Evolutionary conservation across 352 stramenopile species (phyloP).

Genomic region (Phytopythium ostracodes): DNA sequence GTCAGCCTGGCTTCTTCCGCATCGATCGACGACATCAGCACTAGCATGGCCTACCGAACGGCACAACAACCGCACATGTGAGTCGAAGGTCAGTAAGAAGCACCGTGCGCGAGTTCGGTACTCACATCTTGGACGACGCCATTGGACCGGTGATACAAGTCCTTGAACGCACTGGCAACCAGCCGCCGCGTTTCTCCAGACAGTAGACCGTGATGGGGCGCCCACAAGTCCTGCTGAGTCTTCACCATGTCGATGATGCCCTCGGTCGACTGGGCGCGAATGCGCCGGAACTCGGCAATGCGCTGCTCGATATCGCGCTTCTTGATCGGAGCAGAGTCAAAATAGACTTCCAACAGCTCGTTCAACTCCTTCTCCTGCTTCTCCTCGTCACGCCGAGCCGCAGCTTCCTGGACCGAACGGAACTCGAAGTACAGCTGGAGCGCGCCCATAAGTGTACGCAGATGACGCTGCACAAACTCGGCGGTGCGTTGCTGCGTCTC

Average conservation of each 20-base stretch:
- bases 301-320: slow-evolving; percentile 60
- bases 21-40: slow-evolving; percentile 14
- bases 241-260: slow-evolving; percentile 51
- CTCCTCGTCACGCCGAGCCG: slow-evolving; percentile 39
- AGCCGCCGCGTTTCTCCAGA: slow-evolving; percentile 24
- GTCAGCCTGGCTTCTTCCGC: background rate
- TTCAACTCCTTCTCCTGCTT: slow-evolving; percentile 40
- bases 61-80: slow-evolving; percentile 6
- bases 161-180: slow-evolving; percentile 39
- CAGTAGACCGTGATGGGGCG: slow-evolving; percentile 31
- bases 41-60: slow-evolving; percentile 16
- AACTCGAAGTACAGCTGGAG: slow-evolving; percentile 58
- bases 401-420: slow-evolving; percentile 45
- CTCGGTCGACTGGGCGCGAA: slow-evolving; percentile 51
- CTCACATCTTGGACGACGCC: slow-evolving; percentile 50
- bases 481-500: slow-evolving; percentile 15
- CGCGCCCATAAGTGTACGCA: slow-evolving; percentile 41
- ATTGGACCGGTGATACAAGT: slow-evolving; percentile 39
- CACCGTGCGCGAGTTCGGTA: background rate
- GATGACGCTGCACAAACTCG: background rate
- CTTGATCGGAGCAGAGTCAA: slow-evolving; percentile 53
- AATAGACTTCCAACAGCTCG: slow-evolving; percentile 58
- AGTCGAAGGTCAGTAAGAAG: background rate
- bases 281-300: slow-evolving; percentile 57
- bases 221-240: slow-evolving; percentile 49